Base-by-base conservation (phyloP, 106 monocot genomes). In the Acorus gramineus region DNA sequence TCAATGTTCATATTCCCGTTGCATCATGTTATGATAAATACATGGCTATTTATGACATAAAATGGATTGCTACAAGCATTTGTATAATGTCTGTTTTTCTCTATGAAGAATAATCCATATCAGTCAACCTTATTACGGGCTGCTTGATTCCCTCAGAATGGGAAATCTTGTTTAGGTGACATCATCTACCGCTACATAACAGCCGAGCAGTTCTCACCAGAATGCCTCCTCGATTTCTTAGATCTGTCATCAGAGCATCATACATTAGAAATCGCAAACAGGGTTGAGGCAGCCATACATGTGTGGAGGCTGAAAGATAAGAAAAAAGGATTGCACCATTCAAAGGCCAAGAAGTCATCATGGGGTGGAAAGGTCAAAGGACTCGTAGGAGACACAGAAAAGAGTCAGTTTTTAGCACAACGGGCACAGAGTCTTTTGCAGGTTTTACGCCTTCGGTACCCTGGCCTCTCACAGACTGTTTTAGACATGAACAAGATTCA, bases 401-500 rank as follows among this genome's bases (percentile, higher is more conserved):
- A 79, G 62, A 86, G 55, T 64, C 72, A 81, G 2, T 62, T 81
- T 59, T 66, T 99, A 46, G 78, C 85, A 50, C 64, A 89, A 60
- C 74, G 89, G 13, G 92, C 98, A 8, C 77, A 86, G 47, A 74
- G 82, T 2, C 81, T 99, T 14, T 65, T 99, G 69, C 92, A 84
- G 61, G 81, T 83, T 66, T 72, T 99, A 66, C 78, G 79, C 47
- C 69, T 89, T 55, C 76, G 88, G 14, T 89, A 85, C 53, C 92
- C 98, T 66, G 87, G 81, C 57, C 88, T 99, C 60, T 92, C 98
- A 6, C 98, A 98, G 73, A 99, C 92, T 52, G 83, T 82, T 47
- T 76, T 99, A 6, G 92, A 99, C 66, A 99, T 92, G 98, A 89
- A 70, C 74, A 99, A 99, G 83, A 99, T 99, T 69, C 92, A 99